Percentiles rank a stretch among this genome's conserved stretches.
These are phyloP conservation scores for Penicillium pancosmium DNA, from an alignment of 495 filamentous ascomycete genomes.

Conservation along the genomic window DNA sequence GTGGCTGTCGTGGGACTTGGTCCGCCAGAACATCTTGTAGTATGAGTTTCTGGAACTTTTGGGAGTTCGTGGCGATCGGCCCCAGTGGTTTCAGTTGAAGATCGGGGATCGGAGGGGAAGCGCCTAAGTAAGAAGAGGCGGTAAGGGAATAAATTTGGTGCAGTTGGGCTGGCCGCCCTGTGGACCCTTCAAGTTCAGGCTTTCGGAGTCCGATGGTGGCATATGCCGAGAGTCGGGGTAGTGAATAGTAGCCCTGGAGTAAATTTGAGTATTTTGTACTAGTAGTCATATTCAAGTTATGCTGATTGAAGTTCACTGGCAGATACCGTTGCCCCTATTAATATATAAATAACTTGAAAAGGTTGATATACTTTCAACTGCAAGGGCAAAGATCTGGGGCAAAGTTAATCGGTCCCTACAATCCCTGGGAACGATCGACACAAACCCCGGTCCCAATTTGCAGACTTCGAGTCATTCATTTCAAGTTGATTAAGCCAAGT, in stretches of 20 bases:
- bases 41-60: slow-evolving; percentile 6
- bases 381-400: not conserved
- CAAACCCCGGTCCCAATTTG: not conserved
- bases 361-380: not conserved
- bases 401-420: slow-evolving; percentile 6
- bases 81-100: not conserved
- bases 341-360: too few species aligned
- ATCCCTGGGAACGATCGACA: slow-evolving; percentile 1
- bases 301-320: too few species aligned
- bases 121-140: slow-evolving; percentile 6
- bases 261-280: not conserved
- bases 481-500: not conserved
- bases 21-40: slow-evolving; percentile 38
- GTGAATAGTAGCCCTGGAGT: not conserved
- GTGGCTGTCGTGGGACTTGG: slow-evolving; percentile 38
- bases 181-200: not conserved
- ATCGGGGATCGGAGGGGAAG: slow-evolving; percentile 6
- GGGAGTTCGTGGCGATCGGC: not conserved
- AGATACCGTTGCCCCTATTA: too few species aligned
- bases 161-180: not conserved
- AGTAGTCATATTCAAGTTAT: too few species aligned
- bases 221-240: not conserved
- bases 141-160: slow-evolving; percentile 4
- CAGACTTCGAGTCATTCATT: not conserved
- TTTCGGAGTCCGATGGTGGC: not conserved